These are phyloP conservation scores for Coffea humblotiana DNA, from an alignment of 305 asterid species.

Conservation along the genomic window DNA sequence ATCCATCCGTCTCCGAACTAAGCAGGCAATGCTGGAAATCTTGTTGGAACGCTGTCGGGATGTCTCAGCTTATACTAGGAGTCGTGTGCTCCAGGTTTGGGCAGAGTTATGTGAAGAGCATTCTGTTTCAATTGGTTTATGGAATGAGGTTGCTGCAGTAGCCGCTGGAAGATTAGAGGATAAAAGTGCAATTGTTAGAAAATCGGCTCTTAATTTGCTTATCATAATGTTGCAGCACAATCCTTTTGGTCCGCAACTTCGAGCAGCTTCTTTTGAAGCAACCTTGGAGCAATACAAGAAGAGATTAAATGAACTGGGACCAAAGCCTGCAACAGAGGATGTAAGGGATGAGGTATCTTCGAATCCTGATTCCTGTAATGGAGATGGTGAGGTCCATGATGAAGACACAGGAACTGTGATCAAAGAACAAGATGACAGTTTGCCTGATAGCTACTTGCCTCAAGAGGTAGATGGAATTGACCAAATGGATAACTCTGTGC, in stretches of 20 bases:
- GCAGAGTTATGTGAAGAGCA: slow-evolving; percentile 90
- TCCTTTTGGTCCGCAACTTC: slow-evolving; percentile 96
- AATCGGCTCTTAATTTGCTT: slow-evolving; percentile 87
- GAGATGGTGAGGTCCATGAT: slow-evolving; percentile 52
- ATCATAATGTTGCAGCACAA: slow-evolving; percentile 96
- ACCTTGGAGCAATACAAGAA: slow-evolving; percentile 88
- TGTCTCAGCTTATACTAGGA: slow-evolving; percentile 94
- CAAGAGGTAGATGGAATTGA: slow-evolving; percentile 34
- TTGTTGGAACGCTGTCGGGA: slow-evolving; percentile 93
- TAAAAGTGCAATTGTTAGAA: slow-evolving; percentile 93
- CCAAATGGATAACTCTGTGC: slow-evolving; percentile 59
- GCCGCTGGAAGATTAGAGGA: slow-evolving; percentile 97
- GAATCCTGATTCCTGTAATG: slow-evolving; percentile 49
- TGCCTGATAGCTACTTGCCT: slow-evolving; percentile 71
- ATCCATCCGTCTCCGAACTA: slow-evolving; percentile 79
- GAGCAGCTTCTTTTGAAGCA: slow-evolving; percentile 82
- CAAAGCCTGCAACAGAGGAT: slow-evolving; percentile 42
- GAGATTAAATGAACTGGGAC: slow-evolving; percentile 67
- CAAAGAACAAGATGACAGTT: slow-evolving; percentile 47
- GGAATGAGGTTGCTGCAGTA: slow-evolving; percentile 91
- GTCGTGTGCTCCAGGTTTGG: slow-evolving; percentile 98
- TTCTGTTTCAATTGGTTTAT: slow-evolving; percentile 86
- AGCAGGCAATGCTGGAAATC: slow-evolving; percentile 96
- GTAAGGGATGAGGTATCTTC: slow-evolving; percentile 41
- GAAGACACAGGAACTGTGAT: slow-evolving; percentile 42